Evolutionary conservation across 2,329 filamentous ascomycete genomes (phyloP).

Genomic region (Claviceps pusilla): DNA sequence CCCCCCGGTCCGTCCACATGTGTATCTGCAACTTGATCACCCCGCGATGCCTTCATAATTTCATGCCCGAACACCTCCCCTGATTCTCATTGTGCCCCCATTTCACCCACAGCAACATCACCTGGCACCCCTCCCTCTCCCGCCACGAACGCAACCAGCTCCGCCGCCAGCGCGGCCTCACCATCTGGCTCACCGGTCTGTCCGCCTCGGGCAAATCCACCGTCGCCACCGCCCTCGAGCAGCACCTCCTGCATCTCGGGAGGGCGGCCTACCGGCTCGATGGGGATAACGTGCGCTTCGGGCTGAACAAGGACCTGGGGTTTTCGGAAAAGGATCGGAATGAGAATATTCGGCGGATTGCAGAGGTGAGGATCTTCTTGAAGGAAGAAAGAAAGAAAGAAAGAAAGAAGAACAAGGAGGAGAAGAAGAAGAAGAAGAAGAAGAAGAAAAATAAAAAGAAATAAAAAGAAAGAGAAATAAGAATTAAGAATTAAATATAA

Average conservation of each 20-base stretch:
- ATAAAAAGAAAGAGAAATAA: too few relatives aligned
- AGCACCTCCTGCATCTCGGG: constrained; percentile 79
- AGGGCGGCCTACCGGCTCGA: constrained; percentile 83
- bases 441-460: too few relatives aligned
- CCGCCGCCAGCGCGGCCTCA: constrained; percentile 78
- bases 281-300: constrained; percentile 96
- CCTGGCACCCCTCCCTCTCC: constrained; percentile 72
- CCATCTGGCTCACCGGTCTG: constrained; percentile 95
- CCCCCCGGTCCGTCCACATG: too few relatives aligned
- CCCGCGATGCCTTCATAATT: too few relatives aligned
- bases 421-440: too few relatives aligned
- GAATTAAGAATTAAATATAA: too few relatives aligned
- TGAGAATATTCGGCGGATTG: constrained; percentile 95
- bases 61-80: too few relatives aligned
- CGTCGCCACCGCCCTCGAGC: constrained; percentile 89
- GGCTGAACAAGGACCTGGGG: constrained; percentile 91
- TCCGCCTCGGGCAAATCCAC: constrained; percentile 95
- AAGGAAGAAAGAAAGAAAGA: too few relatives aligned
- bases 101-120: constrained; percentile 55
- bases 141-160: constrained; percentile 58
- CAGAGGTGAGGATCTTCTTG: constrained; percentile 39
- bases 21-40: too few relatives aligned
- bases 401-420: too few relatives aligned
- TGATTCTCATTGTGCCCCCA: too few relatives aligned
- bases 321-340: constrained; percentile 88